A percentile compares a stretch with the other conserved stretches of the same genome.
phyloP scores from a whole-genome alignment of 1,139 yeast species.

The Zygosaccharomyces pseudobailii region DNA sequence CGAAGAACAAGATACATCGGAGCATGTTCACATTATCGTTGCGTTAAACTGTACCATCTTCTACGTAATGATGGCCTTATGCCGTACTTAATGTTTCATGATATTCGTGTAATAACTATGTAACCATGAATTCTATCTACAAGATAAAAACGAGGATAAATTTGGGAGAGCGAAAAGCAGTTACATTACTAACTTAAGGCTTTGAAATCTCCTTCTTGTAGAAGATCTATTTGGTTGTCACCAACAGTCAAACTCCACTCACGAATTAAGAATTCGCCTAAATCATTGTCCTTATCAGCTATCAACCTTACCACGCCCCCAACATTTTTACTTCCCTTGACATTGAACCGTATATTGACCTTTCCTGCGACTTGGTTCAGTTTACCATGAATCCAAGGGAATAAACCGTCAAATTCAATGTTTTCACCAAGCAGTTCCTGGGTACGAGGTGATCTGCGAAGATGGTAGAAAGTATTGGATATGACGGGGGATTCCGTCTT shows the following conservation, averaged over 20 bases:
- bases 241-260: slow-evolving; percentile 53
- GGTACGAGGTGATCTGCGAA: slow-evolving; percentile 72
- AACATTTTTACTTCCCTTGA: slow-evolving; percentile 54
- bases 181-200: slow-evolving; percentile 4
- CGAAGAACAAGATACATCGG: too few relatives aligned
- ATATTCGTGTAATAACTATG: neutral
- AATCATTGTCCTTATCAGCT: slow-evolving; percentile 55
- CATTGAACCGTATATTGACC: slow-evolving; percentile 66
- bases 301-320: slow-evolving; percentile 50
- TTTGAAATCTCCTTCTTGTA: slow-evolving; percentile 39
- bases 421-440: slow-evolving; percentile 64
- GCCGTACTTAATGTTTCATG: neutral
- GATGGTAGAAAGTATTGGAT: slow-evolving; percentile 77
- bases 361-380: slow-evolving; percentile 78
- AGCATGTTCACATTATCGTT: neutral
- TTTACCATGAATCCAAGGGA: slow-evolving; percentile 89
- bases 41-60: too few relatives aligned
- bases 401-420: slow-evolving; percentile 60
- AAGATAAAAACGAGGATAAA: slow-evolving; percentile 6
- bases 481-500: slow-evolving; percentile 84
- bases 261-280: slow-evolving; percentile 54
- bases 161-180: too few relatives aligned
- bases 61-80: neutral
- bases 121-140: slow-evolving; percentile 8
- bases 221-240: slow-evolving; percentile 45